Evolutionary conservation across 495 filamentous ascomycete genomes (phyloP).

Genomic region (Daldinia vernicosa): DNA sequence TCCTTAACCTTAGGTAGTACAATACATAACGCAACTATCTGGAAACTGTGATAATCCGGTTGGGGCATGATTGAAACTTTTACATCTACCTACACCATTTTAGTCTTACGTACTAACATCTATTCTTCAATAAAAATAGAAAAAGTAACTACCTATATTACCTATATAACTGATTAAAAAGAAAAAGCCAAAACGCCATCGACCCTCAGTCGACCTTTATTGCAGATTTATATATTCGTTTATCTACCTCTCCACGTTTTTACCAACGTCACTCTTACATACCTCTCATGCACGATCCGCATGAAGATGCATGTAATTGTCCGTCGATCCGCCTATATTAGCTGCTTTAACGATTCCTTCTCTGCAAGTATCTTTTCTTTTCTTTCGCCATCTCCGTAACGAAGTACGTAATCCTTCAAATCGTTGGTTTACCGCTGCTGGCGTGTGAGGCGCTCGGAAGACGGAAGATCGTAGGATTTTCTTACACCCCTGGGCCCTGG

Average conservation of each 20-base stretch:
- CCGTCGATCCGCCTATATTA: conserved; percentile 38
- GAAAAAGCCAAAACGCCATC: neutral
- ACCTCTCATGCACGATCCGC: conserved; percentile 39
- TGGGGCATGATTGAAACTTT: neutral
- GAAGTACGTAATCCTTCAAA: conserved; percentile 25
- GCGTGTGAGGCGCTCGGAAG: conserved; percentile 23
- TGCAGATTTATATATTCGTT: conserved; percentile 38
- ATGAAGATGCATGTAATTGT: conserved; percentile 41
- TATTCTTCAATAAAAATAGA: neutral
- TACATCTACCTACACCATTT: neutral
- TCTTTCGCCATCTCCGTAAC: conserved; percentile 13
- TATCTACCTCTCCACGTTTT: conserved; percentile 44
- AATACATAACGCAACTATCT: neutral
- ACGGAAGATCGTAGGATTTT: conserved; percentile 7
- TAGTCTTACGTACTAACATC: neutral
- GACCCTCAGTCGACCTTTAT: conserved; percentile 17
- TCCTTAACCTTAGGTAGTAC: too few relatives aligned
- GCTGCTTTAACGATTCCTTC: conserved; percentile 4
- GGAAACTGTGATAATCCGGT: conserved; percentile 10
- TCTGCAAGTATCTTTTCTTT: conserved; percentile 9
- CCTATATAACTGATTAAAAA: conserved; percentile 8
- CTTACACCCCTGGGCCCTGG: neutral
- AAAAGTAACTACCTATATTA: too few relatives aligned
- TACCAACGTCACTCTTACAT: conserved; percentile 42
- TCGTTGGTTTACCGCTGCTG: conserved; percentile 20